Percentiles rank a stretch among this genome's conserved stretches.
These are phyloP conservation scores for Toxoplasma gondii DNA, from an alignment of 169 alveolate genomes.

Conservation along the genomic window DNA sequence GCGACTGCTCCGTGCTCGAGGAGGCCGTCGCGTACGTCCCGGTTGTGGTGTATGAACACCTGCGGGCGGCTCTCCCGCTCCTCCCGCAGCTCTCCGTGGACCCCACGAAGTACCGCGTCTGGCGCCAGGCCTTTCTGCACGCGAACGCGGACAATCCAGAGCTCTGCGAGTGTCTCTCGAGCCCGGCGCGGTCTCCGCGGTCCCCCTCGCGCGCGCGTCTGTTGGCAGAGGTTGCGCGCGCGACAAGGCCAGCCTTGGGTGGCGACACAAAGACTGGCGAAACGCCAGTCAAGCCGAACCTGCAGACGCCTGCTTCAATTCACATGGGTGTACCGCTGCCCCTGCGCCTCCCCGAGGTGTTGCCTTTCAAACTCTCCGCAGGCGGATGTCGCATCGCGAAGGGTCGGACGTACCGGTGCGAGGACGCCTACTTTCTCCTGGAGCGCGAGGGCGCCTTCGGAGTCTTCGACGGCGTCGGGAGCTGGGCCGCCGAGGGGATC, in stretches of 20 bases:
- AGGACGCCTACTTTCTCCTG: constrained; percentile 75
- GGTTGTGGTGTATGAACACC: constrained; percentile 65
- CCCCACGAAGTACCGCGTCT: constrained; percentile 39
- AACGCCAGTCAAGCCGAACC: background rate
- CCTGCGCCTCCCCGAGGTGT: constrained; percentile 5
- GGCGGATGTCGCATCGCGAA: constrained; percentile 59
- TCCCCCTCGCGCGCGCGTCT: background rate
- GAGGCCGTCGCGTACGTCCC: constrained; percentile 70
- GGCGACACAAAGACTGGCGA: background rate
- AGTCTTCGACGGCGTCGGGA: constrained; percentile 80
- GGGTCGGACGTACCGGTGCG: constrained; percentile 66
- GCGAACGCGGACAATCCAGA: background rate
- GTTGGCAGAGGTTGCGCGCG: background rate
- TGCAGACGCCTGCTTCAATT: background rate
- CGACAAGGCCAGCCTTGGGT: background rate
- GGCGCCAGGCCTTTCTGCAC: constrained; percentile 50
- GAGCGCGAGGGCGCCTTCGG: constrained; percentile 77
- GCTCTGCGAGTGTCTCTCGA: background rate
- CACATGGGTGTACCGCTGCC: background rate
- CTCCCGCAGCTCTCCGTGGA: constrained; percentile 41
- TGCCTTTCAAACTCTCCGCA: constrained; percentile 17
- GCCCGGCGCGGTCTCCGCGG: background rate
- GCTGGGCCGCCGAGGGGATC: constrained; percentile 78
- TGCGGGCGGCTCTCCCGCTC: constrained; percentile 19
- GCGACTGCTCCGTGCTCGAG: constrained; percentile 61